Evolutionary conservation across 129 eudicot species (phyloP), one percentile per base, ranked within the genome.

Genomic region (Artemisia annua): DNA sequence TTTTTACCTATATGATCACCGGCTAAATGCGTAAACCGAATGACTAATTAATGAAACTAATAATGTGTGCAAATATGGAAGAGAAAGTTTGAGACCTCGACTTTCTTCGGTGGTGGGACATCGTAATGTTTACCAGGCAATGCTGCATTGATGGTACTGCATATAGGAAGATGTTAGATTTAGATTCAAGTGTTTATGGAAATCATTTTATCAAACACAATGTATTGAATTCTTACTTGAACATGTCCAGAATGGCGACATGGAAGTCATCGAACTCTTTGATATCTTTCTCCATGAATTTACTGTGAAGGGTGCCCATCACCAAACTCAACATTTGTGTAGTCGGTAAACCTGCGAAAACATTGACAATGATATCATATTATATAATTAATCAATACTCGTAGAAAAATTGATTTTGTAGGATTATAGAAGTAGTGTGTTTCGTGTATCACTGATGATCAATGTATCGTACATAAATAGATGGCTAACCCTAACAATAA

Each of bases 61-160:
- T 35, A 20, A 12, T 69, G 46, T 13, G 6, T 60, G 44, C 18
- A 19, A 49, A 67, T 32, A 20, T 55, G 56, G 15, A 73, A 53
- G 70, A 22, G 70, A 57, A 66, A 13, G 43, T 49, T 69, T 49
- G 66, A 46, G 63, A 92, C 96, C 96, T 93, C 72, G 20, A 89
- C 85, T 82, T 89, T 83, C 54, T 83, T 53, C 19, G 61, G 83
- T 11, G 87, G 82, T 30, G 98, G 98, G 73, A 79, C 90, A 78
- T 93, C 96, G 32, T 84, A 93, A 62, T 93, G 98, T 84, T 90
- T 93, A 43, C 98, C 97, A 14, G 98, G 98, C 84, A 93, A 74
- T 62, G 97, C 90, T 61, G 90, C 83, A 53, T 93, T 93, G 74
- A 93, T 81, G 13, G 92, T 84, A 86, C 98, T 93, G 92, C 67